These are phyloP conservation scores for Gnomoniopsis sp. DNA, from an alignment of 2,329 filamentous ascomycete genomes.

Conservation along the genomic window DNA sequence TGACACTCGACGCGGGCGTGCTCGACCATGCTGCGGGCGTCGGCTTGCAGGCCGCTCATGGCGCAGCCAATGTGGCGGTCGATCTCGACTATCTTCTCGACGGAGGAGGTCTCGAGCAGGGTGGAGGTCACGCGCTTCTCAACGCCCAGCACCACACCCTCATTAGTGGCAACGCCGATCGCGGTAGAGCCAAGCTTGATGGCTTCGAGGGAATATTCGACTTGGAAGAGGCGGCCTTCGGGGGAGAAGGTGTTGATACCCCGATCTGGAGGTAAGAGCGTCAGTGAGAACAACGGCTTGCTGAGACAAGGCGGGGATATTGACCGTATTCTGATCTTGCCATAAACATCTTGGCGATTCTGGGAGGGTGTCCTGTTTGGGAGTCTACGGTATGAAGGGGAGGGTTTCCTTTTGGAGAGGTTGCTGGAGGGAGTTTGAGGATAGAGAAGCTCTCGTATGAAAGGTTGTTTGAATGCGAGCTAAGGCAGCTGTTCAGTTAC, in stretches of 20 bases:
- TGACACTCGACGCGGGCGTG: slow-evolving; percentile 97
- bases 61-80: slow-evolving; percentile 98
- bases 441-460: neutral
- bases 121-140: slow-evolving; percentile 99
- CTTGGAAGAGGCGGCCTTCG: slow-evolving; percentile 98
- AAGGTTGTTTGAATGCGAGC: neutral
- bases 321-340: slow-evolving; percentile 99
- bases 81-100: slow-evolving; percentile 99
- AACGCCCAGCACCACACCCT: slow-evolving; percentile 93
- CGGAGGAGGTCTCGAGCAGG: slow-evolving; percentile 93
- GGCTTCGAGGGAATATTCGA: slow-evolving; percentile 99
- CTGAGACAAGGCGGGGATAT: slow-evolving; percentile 30
- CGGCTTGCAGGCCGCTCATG: slow-evolving; percentile 96
- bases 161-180: slow-evolving; percentile 93
- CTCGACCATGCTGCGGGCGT: slow-evolving; percentile 96
- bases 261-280: slow-evolving; percentile 64
- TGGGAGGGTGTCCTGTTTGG: slow-evolving; percentile 22
- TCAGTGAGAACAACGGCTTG: slow-evolving; percentile 22
- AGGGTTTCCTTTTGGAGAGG: neutral
- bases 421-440: neutral
- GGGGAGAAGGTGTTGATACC: slow-evolving; percentile 99
- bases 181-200: slow-evolving; percentile 99
- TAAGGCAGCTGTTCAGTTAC: neutral
- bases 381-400: neutral
- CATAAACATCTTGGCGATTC: slow-evolving; percentile 86